Evolutionary conservation across 2,329 filamentous ascomycete genomes (phyloP), one percentile per base, ranked within the genome.

Genomic region (Neoscytalidium dimidiatum): DNA sequence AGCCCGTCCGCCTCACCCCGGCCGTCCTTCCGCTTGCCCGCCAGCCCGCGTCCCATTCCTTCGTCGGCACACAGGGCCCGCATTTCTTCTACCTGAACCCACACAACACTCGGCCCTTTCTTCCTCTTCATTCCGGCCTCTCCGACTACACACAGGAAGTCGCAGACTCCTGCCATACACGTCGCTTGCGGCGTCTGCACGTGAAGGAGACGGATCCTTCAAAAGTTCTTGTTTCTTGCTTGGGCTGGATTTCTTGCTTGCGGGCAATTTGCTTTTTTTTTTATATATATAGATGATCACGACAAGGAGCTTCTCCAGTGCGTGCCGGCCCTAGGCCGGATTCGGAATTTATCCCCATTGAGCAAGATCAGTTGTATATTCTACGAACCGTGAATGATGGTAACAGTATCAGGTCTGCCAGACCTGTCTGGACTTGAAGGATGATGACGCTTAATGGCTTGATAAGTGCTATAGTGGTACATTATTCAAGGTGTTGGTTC

Each of bases 141-240:
- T 33, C 31, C 5, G 31, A 11, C 31, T 33, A 33, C 31, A 17
- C 38, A 41, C 14, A 17, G 38, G n/a, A 41, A 41, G 6, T 17
- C 66, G 76, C 97, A 17, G 86, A 90, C 64, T 90, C 90, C 0
- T 97, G 92, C 73, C 94, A 99, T 75, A 98, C 94, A 0, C 86
- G 92, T 58, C 89, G 94, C 53, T 80, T 99, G 19, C 88, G 94
- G 41, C 86, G 91, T 64, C 84, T 99, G 31, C 90, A 95, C 70
- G 85, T 99, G 56, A 88, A 88, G 66, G 94, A 98, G 73, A 95
- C 99, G 92, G 95, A 99, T 72, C 95, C 95, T 0, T 97, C 93
- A 73, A 99, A n/a, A n/a, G n/a, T n/a, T n/a, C n/a, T n/a, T n/a
- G n/a, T n/a, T n/a, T n/a, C n/a, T n/a, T n/a, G n/a, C n/a, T n/a